phyloP scores from a whole-genome alignment of 768 basidiomycete genomes.

The Hypholoma fasciculare region DNA sequence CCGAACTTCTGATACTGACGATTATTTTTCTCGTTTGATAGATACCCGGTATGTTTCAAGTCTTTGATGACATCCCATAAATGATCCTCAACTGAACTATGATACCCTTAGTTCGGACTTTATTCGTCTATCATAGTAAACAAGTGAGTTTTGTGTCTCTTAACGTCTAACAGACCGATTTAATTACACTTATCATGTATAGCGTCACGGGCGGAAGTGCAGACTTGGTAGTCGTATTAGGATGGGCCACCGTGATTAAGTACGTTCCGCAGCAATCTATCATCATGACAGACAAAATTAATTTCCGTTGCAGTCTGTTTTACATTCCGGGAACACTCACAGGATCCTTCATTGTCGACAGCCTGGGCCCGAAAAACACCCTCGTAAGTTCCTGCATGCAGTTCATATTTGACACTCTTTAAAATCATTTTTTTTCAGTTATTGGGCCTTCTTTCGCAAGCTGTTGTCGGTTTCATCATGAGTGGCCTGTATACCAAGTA shows the following conservation, averaged over 20 bases:
- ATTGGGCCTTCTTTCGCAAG: conserved; percentile 62
- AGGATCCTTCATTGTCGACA: conserved; percentile 77
- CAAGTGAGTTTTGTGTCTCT: conserved; percentile 36
- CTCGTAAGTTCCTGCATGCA: conserved; percentile 46
- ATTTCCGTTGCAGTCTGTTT: conserved; percentile 25
- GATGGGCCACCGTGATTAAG: conserved; percentile 88
- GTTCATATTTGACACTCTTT: neutral
- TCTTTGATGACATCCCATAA: conserved; percentile 15
- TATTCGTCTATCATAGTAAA: conserved; percentile 78
- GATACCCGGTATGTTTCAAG: conserved; percentile 40
- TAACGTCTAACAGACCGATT: neutral
- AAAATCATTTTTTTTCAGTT: conserved; percentile 41
- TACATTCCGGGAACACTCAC: conserved; percentile 55
- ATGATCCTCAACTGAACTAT: too few species aligned
- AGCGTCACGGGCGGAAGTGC: conserved; percentile 59
- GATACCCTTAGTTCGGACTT: conserved; percentile 61
- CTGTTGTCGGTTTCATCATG: conserved; percentile 86
- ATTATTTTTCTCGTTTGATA: neutral
- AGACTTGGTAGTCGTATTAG: conserved; percentile 65
- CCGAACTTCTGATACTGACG: neutral
- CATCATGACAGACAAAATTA: neutral
- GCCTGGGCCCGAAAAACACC: conserved; percentile 71
- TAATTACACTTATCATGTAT: neutral
- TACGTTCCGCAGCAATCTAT: conserved; percentile 21
- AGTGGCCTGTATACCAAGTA: conserved; percentile 71